These are phyloP conservation scores for Beauveria pseudobassiana DNA, from an alignment of 2,329 filamentous ascomycete species.

Conservation along the genomic window DNA sequence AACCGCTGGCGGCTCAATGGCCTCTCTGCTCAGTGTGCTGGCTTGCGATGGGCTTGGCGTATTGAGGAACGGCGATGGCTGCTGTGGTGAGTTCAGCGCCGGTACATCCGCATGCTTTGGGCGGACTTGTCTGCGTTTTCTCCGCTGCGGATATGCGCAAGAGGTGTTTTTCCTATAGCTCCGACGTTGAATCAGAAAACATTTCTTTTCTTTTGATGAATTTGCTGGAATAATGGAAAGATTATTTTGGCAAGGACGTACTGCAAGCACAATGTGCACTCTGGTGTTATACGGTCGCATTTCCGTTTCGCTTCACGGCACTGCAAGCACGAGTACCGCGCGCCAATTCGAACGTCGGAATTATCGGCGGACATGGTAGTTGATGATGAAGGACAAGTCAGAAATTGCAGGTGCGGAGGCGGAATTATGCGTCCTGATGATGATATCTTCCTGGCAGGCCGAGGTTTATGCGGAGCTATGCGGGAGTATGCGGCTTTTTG, in stretches of 20 bases:
- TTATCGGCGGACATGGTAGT: background rate
- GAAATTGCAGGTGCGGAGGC: background rate
- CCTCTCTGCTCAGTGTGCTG: background rate
- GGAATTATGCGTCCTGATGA: background rate
- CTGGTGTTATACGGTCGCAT: slow-evolving; percentile 2
- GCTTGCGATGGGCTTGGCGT: slow-evolving; percentile 6
- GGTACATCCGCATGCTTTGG: background rate
- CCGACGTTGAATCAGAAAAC: background rate
- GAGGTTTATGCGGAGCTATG: slow-evolving; percentile 1
- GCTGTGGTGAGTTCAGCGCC: background rate
- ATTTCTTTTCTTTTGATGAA: background rate
- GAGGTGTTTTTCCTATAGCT: background rate
- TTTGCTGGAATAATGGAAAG: background rate
- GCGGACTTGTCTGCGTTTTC: slow-evolving; percentile 6
- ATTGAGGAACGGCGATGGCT: background rate
- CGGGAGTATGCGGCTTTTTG: background rate
- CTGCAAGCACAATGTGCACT: slow-evolving; percentile 4
- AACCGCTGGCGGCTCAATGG: background rate
- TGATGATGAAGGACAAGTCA: background rate
- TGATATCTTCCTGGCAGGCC: background rate
- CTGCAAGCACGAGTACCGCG: background rate
- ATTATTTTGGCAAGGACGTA: background rate
- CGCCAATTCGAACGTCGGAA: background rate
- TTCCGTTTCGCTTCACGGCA: slow-evolving; percentile 5
- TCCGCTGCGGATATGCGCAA: background rate